These are phyloP conservation scores for Eucalyptus microcorys DNA, from an alignment of 345 rosid species.

Conservation along the genomic window DNA sequence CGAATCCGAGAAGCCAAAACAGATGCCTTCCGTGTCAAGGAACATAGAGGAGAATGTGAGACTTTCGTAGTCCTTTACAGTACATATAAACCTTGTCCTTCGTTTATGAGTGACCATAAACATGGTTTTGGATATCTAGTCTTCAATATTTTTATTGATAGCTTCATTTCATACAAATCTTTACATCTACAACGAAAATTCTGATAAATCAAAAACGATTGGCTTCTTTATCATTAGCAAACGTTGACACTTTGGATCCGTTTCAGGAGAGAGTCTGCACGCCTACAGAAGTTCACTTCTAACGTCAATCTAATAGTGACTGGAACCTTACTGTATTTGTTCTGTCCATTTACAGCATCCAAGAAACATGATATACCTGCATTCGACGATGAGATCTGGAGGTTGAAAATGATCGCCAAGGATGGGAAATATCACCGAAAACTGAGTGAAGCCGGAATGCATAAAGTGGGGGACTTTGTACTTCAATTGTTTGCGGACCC, in stretches of 20 bases:
- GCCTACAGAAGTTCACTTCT: neutral
- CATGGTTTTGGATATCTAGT: neutral
- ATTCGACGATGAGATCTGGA: slow-evolving; percentile 79
- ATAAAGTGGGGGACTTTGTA: slow-evolving; percentile 66
- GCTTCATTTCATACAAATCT: neutral
- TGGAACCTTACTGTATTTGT: no score
- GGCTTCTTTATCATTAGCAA: neutral
- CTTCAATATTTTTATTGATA: neutral
- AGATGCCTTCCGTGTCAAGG: neutral
- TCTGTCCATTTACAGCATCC: slow-evolving; percentile 34
- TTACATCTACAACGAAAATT: neutral
- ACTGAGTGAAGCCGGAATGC: slow-evolving; percentile 69
- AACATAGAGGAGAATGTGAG: neutral
- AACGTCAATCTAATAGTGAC: no score
- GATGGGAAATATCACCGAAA: slow-evolving; percentile 94
- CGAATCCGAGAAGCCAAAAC: neutral
- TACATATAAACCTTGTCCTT: neutral
- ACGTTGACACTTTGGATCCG: neutral
- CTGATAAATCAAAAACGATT: neutral
- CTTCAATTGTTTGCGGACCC: slow-evolving; percentile 64
- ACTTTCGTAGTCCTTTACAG: neutral
- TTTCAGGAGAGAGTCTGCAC: neutral
- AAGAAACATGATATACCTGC: slow-evolving; percentile 95
- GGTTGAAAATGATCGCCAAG: slow-evolving; percentile 88
- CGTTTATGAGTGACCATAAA: neutral